Conservation (phyloP, 768 basidiomycete species). For the Mycena epipterygia region DNA sequence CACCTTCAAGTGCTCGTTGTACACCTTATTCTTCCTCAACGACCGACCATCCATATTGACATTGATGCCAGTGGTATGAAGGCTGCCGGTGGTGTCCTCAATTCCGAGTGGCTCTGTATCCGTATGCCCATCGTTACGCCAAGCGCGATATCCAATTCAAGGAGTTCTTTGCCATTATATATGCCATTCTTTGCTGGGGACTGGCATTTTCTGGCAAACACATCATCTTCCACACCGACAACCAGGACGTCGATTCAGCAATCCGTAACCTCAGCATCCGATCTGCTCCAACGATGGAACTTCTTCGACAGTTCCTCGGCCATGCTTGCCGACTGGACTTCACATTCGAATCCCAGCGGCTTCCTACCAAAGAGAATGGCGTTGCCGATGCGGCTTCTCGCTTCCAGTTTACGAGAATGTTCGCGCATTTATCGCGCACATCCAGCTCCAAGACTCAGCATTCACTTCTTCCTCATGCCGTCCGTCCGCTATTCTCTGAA, state of each 20-base stretch:
- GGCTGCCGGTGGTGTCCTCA: constrained; percentile 45
- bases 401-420: constrained; percentile 22
- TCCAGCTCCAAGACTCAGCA: background rate
- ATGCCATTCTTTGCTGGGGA: constrained; percentile 46
- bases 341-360: constrained; percentile 13
- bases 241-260: no score
- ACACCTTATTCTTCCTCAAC: constrained; percentile 24
- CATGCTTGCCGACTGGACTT: no score
- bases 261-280: background rate
- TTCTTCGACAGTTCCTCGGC: no score
- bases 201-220: constrained; percentile 36
- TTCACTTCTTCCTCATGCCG: background rate
- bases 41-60: constrained; percentile 33
- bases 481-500: no score
- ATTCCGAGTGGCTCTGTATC: constrained; percentile 41
- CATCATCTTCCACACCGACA: no score
- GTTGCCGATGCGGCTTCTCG: constrained; percentile 27
- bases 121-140: constrained; percentile 37
- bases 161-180: constrained; percentile 46
- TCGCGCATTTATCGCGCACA: background rate
- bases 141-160: constrained; percentile 48
- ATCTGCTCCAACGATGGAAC: no score
- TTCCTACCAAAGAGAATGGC: constrained; percentile 21
- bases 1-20: constrained; percentile 40
- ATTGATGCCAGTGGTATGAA: no score